Evolutionary conservation across 2,329 filamentous ascomycete species (phyloP).

Genomic region (Pyrenophora teres): DNA sequence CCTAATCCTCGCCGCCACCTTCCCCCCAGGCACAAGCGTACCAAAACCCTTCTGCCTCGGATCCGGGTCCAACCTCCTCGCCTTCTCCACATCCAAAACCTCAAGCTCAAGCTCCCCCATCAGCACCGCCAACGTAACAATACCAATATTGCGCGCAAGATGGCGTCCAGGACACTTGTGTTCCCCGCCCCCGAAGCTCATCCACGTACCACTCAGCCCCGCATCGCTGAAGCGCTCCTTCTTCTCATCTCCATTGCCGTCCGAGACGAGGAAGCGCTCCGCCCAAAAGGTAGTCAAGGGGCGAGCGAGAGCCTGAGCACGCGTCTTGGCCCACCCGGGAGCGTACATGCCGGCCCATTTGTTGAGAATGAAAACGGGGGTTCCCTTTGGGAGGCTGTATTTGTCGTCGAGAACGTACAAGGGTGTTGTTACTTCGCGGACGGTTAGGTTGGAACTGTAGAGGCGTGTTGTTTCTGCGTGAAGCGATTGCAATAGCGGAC

Average conservation of each 20-base stretch:
- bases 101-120: slow-evolving; percentile 13
- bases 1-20: slow-evolving; percentile 10
- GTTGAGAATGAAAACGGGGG: slow-evolving; percentile 14
- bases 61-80: neutral
- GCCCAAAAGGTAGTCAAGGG: slow-evolving; percentile 20
- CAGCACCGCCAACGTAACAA: slow-evolving; percentile 14
- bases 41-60: slow-evolving; percentile 8
- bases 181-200: slow-evolving; percentile 21
- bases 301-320: neutral
- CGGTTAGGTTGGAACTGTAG: slow-evolving; percentile 14
- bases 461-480: slow-evolving; percentile 19
- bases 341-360: slow-evolving; percentile 14
- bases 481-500: slow-evolving; percentile 22
- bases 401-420: slow-evolving; percentile 16
- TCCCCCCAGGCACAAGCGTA: slow-evolving; percentile 7
- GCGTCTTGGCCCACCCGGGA: slow-evolving; percentile 1
- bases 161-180: slow-evolving; percentile 26
- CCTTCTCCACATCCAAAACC: neutral
- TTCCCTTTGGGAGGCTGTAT: slow-evolving; percentile 17
- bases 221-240: slow-evolving; percentile 19
- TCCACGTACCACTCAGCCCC: slow-evolving; percentile 20
- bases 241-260: neutral
- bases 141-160: slow-evolving; percentile 20
- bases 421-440: slow-evolving; percentile 9
- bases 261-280: slow-evolving; percentile 15